phyloP scores from a whole-genome alignment of 345 rosid species.

The Lepidium didymum region DNA sequence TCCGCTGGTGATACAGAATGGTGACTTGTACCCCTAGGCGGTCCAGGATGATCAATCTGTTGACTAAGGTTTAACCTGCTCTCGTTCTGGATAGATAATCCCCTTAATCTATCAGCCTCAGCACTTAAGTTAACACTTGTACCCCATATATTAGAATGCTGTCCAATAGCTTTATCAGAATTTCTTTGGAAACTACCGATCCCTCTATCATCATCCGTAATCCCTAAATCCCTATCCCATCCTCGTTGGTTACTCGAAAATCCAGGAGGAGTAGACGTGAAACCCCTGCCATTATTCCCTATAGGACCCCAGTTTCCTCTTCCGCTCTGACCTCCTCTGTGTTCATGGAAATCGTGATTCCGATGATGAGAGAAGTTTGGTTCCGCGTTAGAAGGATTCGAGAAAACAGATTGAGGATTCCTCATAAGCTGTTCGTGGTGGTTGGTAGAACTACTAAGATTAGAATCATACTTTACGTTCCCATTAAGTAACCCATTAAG shows the following conservation, averaged over 20 bases:
- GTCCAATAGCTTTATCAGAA: slow-evolving; percentile 28
- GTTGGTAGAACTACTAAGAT: slow-evolving; percentile 16
- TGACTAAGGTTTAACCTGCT: slow-evolving; percentile 32
- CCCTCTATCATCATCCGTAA: slow-evolving; percentile 7
- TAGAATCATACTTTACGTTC: slow-evolving; percentile 25
- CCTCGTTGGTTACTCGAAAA: slow-evolving; percentile 28
- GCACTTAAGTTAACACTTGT: slow-evolving; percentile 19
- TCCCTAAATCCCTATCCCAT: slow-evolving; percentile 26
- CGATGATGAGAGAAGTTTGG: slow-evolving; percentile 23
- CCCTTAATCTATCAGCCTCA: slow-evolving; percentile 34
- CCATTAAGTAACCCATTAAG: slow-evolving; percentile 29
- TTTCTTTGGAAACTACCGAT: slow-evolving; percentile 30
- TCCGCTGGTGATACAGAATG: slow-evolving; percentile 48
- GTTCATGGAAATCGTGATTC: slow-evolving; percentile 31
- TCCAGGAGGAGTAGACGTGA: slow-evolving; percentile 30
- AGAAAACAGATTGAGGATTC: slow-evolving; percentile 28
- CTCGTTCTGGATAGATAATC: slow-evolving; percentile 17
- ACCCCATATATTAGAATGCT: slow-evolving; percentile 23
- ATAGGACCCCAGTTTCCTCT: slow-evolving; percentile 37
- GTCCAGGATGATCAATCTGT: slow-evolving; percentile 69
- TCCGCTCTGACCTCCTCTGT: slow-evolving; percentile 21
- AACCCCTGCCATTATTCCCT: slow-evolving; percentile 28
- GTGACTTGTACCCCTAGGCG: slow-evolving; percentile 43
- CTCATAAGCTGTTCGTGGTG: slow-evolving; percentile 27
- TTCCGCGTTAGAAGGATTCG: slow-evolving; percentile 18